A percentile compares a stretch with the other conserved stretches of the same genome.
phyloP scores from a whole-genome alignment of 2,329 filamentous ascomycete species.

The Aspergillus fumigatus region DNA sequence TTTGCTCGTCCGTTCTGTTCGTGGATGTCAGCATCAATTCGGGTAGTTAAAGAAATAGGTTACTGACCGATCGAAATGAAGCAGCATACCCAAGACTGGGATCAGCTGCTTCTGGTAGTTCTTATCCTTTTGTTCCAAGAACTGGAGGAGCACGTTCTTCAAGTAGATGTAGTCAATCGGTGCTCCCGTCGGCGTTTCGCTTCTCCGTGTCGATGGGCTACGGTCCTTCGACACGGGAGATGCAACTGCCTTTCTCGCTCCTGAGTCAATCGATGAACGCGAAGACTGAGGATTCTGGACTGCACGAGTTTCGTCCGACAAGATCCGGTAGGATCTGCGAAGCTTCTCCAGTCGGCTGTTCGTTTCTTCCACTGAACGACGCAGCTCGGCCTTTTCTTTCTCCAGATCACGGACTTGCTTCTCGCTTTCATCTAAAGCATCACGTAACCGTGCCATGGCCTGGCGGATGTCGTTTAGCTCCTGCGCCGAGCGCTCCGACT shows the following conservation, averaged over 20 bases:
- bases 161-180: conserved; percentile 59
- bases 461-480: conserved; percentile 72
- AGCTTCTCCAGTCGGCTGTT: conserved; percentile 74
- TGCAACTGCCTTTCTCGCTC: conserved; percentile 39
- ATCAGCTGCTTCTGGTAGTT: conserved; percentile 64
- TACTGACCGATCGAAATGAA: conserved; percentile 60
- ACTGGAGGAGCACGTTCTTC: conserved; percentile 63
- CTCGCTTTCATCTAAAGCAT: conserved; percentile 83
- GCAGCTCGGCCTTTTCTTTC: conserved; percentile 71
- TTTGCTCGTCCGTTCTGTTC: conserved; percentile 69
- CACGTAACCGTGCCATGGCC: conserved; percentile 71
- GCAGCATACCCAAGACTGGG: conserved; percentile 60
- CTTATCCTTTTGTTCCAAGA: conserved; percentile 63
- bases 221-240: conserved; percentile 44
- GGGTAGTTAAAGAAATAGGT: background rate
- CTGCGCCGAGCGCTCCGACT: conserved; percentile 62
- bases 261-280: conserved; percentile 56
- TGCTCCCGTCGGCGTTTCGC: conserved; percentile 34
- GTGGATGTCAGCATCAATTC: conserved; percentile 11
- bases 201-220: conserved; percentile 29
- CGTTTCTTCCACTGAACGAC: conserved; percentile 72
- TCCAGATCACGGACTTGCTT: conserved; percentile 78
- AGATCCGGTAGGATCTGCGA: conserved; percentile 60
- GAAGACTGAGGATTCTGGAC: conserved; percentile 49
- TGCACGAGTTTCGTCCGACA: conserved; percentile 55